Base-by-base conservation (phyloP, 768 basidiomycete species). In the Amylocystis lapponica region DNA sequence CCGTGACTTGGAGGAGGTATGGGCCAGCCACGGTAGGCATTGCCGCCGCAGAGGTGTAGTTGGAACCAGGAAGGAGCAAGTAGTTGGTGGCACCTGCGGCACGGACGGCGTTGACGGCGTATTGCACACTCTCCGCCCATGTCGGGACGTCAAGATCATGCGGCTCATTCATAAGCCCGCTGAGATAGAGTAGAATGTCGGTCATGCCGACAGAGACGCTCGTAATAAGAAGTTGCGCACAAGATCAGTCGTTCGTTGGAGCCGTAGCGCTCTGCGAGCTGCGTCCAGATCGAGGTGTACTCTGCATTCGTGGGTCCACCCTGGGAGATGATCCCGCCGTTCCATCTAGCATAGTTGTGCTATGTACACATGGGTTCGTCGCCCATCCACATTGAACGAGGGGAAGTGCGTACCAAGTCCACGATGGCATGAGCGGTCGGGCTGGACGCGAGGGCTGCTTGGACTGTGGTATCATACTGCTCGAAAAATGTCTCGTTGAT, bases 261-360 rank as follows among this genome's bases (percentile, higher is more conserved):
- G 27, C 58, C 60, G 51, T 71, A 73, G 43, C 68, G 59, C 22
- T 51, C 45, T 8, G 70, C 70, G 19, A 73, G 51, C 43, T 65
- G 62, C 8, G 57, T 59, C 71, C 71, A 72, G 39, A 72, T 42
- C 19, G 55, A 64, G 13, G 66, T 64, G 41, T 66, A 69, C 53
- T 71, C 60, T 20, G 51, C 65, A 45, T 70, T 64, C 27, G 66
- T 65, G 1, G 71, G 69, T 7, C 71, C 69, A 35, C 68, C 70
- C 49, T 71, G 64, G 12, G 51, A 56, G 43, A 66, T 65, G 65
- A 57, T 70, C 12, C 20, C 58, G 8, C 72, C 72, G 48, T 79
- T 76, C 72, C 74, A 78, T 34, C 78, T 67, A 9, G 74, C 78
- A 50, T 79, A 79, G 63, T 79, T 79, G 61, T 79, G 78, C 66